Conservation (phyloP, 495 filamentous ascomycete species). For the Copromyces sp. region DNA sequence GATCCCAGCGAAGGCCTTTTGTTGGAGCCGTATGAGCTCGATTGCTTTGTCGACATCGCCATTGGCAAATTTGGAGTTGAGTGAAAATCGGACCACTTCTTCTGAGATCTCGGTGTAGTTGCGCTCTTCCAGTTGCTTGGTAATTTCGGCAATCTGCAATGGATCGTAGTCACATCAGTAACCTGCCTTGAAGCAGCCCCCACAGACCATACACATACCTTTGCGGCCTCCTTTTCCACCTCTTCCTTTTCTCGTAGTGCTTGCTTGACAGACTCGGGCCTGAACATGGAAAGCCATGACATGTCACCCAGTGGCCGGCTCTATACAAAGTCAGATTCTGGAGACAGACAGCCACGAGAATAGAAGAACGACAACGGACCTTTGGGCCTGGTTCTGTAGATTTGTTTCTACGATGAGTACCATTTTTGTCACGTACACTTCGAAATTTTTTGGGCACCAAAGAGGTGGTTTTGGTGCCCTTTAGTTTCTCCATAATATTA, state of each 20-base stretch:
- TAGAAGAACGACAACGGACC: slow-evolving; percentile 24
- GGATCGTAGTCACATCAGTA: background rate
- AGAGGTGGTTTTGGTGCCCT: slow-evolving; percentile 8
- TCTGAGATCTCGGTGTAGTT: slow-evolving; percentile 47
- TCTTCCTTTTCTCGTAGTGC: slow-evolving; percentile 46
- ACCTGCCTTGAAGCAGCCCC: background rate
- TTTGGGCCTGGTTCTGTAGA: slow-evolving; percentile 40
- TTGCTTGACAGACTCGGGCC: slow-evolving; percentile 40
- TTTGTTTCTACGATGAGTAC: slow-evolving; percentile 37
- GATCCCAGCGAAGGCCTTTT: slow-evolving; percentile 72
- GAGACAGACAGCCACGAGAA: slow-evolving; percentile 3
- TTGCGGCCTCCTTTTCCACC: slow-evolving; percentile 31
- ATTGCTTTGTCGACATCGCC: slow-evolving; percentile 67
- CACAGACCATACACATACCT: slow-evolving; percentile 18
- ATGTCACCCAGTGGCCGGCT: slow-evolving; percentile 30
- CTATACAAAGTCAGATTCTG: slow-evolving; percentile 20
- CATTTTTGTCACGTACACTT: slow-evolving; percentile 60
- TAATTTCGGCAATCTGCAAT: slow-evolving; percentile 45
- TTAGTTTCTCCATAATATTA: slow-evolving; percentile 16
- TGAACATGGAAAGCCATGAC: slow-evolving; percentile 45
- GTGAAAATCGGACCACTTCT: slow-evolving; percentile 59
- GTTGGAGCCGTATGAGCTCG: slow-evolving; percentile 61
- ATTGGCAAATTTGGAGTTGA: slow-evolving; percentile 51
- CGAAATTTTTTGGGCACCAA: slow-evolving; percentile 46
- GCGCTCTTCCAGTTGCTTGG: slow-evolving; percentile 37